These are phyloP conservation scores for Saccharomycopsis malanga DNA, from an alignment of 805 yeast genomes.

Conservation along the genomic window DNA sequence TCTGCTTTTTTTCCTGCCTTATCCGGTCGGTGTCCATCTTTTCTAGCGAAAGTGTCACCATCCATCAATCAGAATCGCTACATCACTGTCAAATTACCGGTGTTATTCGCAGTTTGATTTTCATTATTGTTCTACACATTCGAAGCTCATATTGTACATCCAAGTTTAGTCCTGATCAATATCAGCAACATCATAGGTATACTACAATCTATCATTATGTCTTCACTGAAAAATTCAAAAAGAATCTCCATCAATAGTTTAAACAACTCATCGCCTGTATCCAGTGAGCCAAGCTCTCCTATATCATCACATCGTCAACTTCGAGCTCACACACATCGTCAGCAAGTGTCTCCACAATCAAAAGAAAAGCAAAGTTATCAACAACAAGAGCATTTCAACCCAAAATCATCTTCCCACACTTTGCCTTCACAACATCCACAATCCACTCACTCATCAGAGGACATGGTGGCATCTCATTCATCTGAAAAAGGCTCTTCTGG, in stretches of 20 bases:
- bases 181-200: too few relatives aligned
- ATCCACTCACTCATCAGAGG: not conserved
- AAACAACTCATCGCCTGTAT: slow-evolving; percentile 1
- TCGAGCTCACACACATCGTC: not conserved
- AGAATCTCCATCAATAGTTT: slow-evolving; percentile 12
- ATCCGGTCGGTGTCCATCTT: too few relatives aligned
- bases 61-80: too few relatives aligned
- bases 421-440: not conserved
- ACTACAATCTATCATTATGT: too few relatives aligned
- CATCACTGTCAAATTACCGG: too few relatives aligned
- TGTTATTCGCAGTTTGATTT: too few relatives aligned
- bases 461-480: not conserved
- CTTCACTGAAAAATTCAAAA: slow-evolving; percentile 2
- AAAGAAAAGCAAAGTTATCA: not conserved
- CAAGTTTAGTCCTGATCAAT: too few relatives aligned
- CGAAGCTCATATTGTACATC: too few relatives aligned
- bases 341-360: not conserved
- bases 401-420: not conserved
- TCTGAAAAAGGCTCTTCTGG: not conserved
- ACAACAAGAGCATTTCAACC: not conserved
- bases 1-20: too few relatives aligned
- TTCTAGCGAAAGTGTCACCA: too few relatives aligned
- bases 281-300: not conserved
- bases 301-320: not conserved
- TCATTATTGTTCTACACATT: too few relatives aligned